These are phyloP conservation scores for Cytospora schulzeri DNA, from an alignment of 2,329 filamentous ascomycete species.

Conservation along the genomic window DNA sequence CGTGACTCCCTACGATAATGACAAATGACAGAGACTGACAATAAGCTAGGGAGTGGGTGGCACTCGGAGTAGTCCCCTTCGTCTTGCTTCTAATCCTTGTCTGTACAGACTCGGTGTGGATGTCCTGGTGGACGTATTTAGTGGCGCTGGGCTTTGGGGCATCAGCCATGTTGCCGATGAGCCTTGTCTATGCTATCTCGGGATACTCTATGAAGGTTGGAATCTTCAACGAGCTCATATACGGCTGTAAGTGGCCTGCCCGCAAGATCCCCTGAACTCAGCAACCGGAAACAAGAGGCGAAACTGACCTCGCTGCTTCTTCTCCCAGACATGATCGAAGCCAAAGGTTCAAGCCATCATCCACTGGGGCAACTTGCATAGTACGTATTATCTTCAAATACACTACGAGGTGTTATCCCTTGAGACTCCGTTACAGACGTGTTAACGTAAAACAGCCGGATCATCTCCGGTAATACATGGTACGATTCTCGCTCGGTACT, in stretches of 20 bases:
- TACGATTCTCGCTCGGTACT: constrained; percentile 28
- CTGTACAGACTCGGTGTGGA: constrained; percentile 28
- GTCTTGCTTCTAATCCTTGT: constrained; percentile 29
- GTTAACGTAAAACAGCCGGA: not conserved
- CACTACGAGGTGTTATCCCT: not conserved
- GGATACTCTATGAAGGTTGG: constrained; percentile 30
- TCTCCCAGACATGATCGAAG: constrained; percentile 28
- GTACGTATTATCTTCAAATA: not conserved
- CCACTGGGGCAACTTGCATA: constrained; percentile 30
- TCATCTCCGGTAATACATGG: constrained; percentile 30
- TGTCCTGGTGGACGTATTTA: constrained; percentile 30
- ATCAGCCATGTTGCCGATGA: constrained; percentile 30
- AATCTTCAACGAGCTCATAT: constrained; percentile 30
- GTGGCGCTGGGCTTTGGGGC: constrained; percentile 30
- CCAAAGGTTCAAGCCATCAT: constrained; percentile 17
- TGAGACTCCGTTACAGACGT: not conserved
- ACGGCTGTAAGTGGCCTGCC: constrained; percentile 23
- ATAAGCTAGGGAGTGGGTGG: constrained; percentile 9
- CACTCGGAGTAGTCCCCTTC: constrained; percentile 20
- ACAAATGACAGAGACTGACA: not conserved
- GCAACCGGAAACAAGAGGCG: not conserved
- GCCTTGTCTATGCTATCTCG: constrained; percentile 29
- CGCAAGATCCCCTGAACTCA: too few relatives aligned
- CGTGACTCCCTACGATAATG: not conserved
- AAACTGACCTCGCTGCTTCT: not conserved